Percentiles rank a stretch among this genome's conserved stretches.
phyloP scores from a whole-genome alignment of 1,139 yeast species.

The Hyphopichia khmerensis region DNA sequence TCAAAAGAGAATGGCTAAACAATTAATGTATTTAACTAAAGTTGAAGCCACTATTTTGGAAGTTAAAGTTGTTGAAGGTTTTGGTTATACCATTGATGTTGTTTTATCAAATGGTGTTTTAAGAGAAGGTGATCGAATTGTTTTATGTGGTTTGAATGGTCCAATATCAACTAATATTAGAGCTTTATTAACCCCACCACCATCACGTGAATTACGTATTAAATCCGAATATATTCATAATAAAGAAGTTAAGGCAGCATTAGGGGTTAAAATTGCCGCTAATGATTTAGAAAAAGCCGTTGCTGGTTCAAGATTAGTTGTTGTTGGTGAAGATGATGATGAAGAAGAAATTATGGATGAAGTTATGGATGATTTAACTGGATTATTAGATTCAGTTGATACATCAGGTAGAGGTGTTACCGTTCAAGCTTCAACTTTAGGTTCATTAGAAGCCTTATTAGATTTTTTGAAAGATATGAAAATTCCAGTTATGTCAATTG shows the following conservation, averaged over 20 bases:
- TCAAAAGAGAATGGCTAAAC: constrained; percentile 98
- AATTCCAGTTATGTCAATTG: constrained; percentile 98
- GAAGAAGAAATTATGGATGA: constrained; percentile 98
- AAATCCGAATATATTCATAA: constrained; percentile 93
- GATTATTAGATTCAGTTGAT: constrained; percentile 91
- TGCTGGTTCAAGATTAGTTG: constrained; percentile 95
- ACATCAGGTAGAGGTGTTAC: constrained; percentile 94
- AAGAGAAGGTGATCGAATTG: constrained; percentile 92
- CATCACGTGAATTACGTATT: constrained; percentile 91
- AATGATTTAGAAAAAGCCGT: constrained; percentile 97
- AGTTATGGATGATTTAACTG: constrained; percentile 97
- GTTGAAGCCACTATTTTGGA: constrained; percentile 96
- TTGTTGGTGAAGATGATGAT: constrained; percentile 96
- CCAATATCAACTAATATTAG: constrained; percentile 98
- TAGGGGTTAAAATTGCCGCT: constrained; percentile 98
- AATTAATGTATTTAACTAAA: constrained; percentile 91
- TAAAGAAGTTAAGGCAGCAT: constrained; percentile 97
- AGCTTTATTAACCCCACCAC: constrained; percentile 96
- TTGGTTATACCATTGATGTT: constrained; percentile 98
- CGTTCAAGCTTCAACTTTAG: constrained; percentile 97
- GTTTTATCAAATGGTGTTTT: constrained; percentile 92
- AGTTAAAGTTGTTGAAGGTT: constrained; percentile 98
- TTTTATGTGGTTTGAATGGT: constrained; percentile 96
- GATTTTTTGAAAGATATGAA: constrained; percentile 98
- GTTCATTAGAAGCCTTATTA: constrained; percentile 93